A percentile compares a stretch with the other conserved stretches of the same genome.
These are phyloP conservation scores for Trichophyton equinum DNA, from an alignment of 2,329 filamentous ascomycete genomes.

Conservation along the genomic window DNA sequence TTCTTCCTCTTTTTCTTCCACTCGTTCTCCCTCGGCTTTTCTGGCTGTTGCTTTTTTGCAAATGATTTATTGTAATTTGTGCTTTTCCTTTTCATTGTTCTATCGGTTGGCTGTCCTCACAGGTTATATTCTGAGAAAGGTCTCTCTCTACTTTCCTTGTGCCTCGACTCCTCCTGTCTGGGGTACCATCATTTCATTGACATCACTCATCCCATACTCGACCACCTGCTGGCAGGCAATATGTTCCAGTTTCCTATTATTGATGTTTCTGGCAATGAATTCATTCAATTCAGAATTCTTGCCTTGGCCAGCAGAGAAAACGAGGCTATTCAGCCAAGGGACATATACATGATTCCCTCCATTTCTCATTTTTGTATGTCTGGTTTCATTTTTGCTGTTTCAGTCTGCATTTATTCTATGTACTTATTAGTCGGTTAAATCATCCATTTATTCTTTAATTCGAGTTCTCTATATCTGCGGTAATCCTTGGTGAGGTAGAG, in stretches of 20 bases:
- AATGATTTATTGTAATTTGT: constrained; percentile 1
- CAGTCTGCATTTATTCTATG: constrained; percentile 4
- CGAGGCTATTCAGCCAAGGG: neutral
- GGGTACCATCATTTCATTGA: neutral
- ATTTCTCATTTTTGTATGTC: neutral
- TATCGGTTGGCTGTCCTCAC: neutral
- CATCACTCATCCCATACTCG: neutral
- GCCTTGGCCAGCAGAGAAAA: neutral
- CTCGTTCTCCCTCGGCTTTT: neutral
- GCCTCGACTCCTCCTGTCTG: neutral
- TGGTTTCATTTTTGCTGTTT: neutral
- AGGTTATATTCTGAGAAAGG: neutral
- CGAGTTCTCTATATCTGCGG: neutral
- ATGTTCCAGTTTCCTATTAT: neutral
- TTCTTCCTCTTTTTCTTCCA: neutral
- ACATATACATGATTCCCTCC: neutral
- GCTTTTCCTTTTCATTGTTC: neutral
- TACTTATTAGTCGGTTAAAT: neutral
- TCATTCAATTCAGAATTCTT: neutral
- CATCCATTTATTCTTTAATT: neutral
- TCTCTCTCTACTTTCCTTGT: neutral
- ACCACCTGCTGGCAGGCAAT: constrained; percentile 1
- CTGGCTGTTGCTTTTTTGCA: neutral
- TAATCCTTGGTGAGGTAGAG: neutral
- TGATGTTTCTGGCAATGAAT: neutral